These are phyloP conservation scores for Usnea hakonensis DNA, from an alignment of 495 filamentous ascomycete genomes.

Conservation along the genomic window DNA sequence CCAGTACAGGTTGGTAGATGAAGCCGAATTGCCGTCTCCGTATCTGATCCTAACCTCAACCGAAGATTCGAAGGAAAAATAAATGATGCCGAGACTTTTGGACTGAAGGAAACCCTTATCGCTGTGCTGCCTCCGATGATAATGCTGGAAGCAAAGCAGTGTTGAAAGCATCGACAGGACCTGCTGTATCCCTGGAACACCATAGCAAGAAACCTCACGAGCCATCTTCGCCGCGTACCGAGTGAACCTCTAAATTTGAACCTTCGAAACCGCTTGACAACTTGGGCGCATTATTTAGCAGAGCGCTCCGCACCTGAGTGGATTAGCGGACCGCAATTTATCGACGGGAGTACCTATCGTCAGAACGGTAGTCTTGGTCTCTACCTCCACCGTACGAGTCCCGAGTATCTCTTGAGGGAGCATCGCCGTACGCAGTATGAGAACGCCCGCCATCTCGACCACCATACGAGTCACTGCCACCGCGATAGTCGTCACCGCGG, in stretches of 20 bases:
- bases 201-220: conserved; percentile 8
- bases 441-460: conserved; percentile 41
- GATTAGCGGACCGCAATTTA: conserved; percentile 26
- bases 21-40: conserved; percentile 17
- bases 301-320: conserved; percentile 28
- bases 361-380: conserved; percentile 25
- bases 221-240: conserved; percentile 8
- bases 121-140: conserved; percentile 14
- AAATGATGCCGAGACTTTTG: conserved; percentile 19
- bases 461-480: conserved; percentile 36
- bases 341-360: conserved; percentile 29
- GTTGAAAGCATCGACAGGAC: conserved; percentile 12
- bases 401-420: conserved; percentile 20
- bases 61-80: conserved; percentile 21
- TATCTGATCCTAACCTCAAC: conserved; percentile 15
- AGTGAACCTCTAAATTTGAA: conserved; percentile 2
- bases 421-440: conserved; percentile 35
- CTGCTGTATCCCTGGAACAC: conserved; percentile 16
- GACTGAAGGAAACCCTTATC: conserved; percentile 19
- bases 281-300: conserved; percentile 27
- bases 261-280: conserved; percentile 14
- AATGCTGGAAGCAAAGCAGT: conserved; percentile 12
- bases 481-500: conserved; percentile 42
- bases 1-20: conserved; percentile 14
- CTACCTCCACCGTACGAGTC: conserved; percentile 29